Base-by-base conservation (phyloP, 2,329 filamentous ascomycete genomes). In the Lecanosticta acicola region DNA sequence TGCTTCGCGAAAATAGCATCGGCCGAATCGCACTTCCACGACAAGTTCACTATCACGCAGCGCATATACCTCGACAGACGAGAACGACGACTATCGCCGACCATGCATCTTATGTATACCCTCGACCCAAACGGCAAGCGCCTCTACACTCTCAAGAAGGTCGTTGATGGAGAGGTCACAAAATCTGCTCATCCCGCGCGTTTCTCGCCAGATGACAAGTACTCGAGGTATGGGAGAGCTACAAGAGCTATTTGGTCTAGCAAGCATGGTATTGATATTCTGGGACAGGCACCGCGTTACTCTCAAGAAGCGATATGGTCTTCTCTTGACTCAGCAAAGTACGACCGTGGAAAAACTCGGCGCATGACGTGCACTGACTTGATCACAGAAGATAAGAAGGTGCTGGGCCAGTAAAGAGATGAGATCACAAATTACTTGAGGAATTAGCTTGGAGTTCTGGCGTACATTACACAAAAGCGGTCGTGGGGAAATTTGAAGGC, bases 161-260 rank as follows among this genome's bases (percentile, higher is more conserved):
- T 94, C 58, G 61, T 74, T 51, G 77, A 82, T 60, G 85, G 85
- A 65, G 81, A 89, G 66, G 87, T 96, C 64, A 94, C 91, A 68
- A 95, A 94, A 78, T 93, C 86, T 43, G 93, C 93, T 46, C 91
- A 97, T 74, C 91, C 93, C 38, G 93, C 93, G 35, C 80, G 93
- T 59, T 98, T 97, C 77, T 95, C 88, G 38, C 93, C 93, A 54
- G 93, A 98, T 72, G 93, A 98, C 78, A 95, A 96, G 78, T 97
- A 94, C 79, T 95, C 89, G 64, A 76, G 80, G 78, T 81, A 66
- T 41, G 70, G 13, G 3, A 37, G 35, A 11, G 3, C 17, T 13
- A 19, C 11, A 32, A 29, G 3, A 35, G 13, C 13, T 29, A 19
- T 29, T 8, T 32, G n/a, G n/a, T n/a, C n/a, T n/a, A n/a, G 4